Evolutionary conservation across 495 filamentous ascomycete species (phyloP), one percentile per base, ranked within the genome.

Genomic region (Lindgomyces ingoldianus): DNA sequence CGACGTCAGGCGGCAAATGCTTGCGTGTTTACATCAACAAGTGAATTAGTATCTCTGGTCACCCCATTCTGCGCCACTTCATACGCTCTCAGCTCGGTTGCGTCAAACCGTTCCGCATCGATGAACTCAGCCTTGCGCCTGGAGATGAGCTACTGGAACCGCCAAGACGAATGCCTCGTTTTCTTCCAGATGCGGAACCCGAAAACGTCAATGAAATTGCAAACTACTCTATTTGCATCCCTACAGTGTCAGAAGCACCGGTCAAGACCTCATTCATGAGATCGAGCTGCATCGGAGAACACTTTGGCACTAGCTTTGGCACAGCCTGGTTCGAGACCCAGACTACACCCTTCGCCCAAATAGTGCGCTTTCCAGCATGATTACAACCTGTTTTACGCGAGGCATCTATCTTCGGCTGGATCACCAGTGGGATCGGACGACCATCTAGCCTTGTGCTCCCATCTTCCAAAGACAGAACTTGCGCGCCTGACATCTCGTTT

Each of bases 331-430:
- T 47, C 6, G 44, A 47, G 18, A 47, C 44, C 44, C 44, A 47
- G 4, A 47, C 44, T n/a, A 47, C 44, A 18, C 44, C n/a, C 44
- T 47, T 47, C 21, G 44, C 14, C 44, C 44, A 47, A 47, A 47
- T 22, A 47, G 18, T 22, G 4, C 44, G 44, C 14, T 47, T 8
- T 4, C 44, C 44, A 8, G 44, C 4, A 18, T 22, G 6, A 4
- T 47, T 47, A 8, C 16, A 4, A 8, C 44, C 44, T 4, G 4
- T 8, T 47, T n/a, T 8, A 8, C 16, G 44, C 6, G 44, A 47
- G 8, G 44, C 44, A 47, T 47, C 44, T 18, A 47, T 47, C 18
- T 47, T 47, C n/a, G 44, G 44, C n/a, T n/a, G 14, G 8, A 47
- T n/a, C 44, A 47, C 44, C 44, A 47, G 18, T 4, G 44, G n/a